These are phyloP conservation scores for Salicornia ramosissima DNA, from an alignment of 148 eudicot species.

Conservation along the genomic window DNA sequence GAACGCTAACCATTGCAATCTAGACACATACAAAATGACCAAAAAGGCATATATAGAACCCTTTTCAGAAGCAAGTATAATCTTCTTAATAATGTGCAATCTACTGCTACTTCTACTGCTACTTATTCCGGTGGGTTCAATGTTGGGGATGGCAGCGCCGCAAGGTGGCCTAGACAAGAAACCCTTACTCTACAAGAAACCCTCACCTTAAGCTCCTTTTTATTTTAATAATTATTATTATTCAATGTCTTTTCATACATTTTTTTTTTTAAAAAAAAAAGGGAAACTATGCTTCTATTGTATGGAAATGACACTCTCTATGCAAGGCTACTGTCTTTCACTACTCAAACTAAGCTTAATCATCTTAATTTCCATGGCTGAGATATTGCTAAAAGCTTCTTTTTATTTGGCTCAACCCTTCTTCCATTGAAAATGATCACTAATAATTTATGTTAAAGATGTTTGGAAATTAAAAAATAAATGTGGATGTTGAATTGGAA, in stretches of 20 bases:
- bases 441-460: constrained; percentile 21
- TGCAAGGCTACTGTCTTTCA: constrained; percentile 1
- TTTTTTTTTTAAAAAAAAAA: too few species aligned
- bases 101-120: not conserved
- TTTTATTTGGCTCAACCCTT: not conserved
- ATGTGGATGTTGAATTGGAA: not conserved
- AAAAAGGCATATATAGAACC: not conserved
- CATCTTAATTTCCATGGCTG: not conserved
- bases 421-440: constrained; percentile 28
- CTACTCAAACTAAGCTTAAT: not conserved
- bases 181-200: constrained; percentile 33
- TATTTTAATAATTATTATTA: too few species aligned
- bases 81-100: not conserved
- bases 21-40: not conserved
- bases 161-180: constrained; percentile 96
- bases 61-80: not conserved
- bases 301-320: not conserved
- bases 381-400: not conserved
- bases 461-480: constrained; percentile 30
- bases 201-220: constrained; percentile 1
- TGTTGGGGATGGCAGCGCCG: constrained; percentile 45
- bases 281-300: not conserved
- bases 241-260: too few species aligned
- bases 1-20: not conserved
- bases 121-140: constrained; percentile 20